Conservation (phyloP, 345 rosid genomes). For the Clarkia xantiana region DNA sequence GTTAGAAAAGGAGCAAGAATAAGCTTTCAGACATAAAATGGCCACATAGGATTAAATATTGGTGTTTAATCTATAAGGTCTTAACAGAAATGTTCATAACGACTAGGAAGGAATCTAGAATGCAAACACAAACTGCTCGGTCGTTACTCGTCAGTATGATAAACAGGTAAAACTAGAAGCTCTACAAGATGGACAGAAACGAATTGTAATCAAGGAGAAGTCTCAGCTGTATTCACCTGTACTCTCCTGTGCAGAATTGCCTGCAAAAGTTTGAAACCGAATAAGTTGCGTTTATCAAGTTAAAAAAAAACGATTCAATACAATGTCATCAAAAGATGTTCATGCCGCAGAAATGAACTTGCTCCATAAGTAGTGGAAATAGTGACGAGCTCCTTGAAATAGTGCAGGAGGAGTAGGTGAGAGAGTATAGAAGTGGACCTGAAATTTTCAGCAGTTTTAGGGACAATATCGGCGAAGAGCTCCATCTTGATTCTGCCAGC, state of each 20-base stretch:
- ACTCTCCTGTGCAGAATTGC: conserved; percentile 96
- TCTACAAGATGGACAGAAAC: background rate
- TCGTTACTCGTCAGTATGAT: background rate
- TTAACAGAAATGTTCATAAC: background rate
- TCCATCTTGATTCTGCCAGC: conserved; percentile 98
- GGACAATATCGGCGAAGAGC: conserved; percentile 85
- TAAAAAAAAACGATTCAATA: no score
- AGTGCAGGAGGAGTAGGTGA: background rate
- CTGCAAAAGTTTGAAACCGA: conserved; percentile 21
- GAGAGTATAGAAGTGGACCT: conserved; percentile 23
- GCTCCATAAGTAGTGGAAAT: no score
- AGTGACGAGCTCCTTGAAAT: no score
- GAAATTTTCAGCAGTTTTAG: conserved; percentile 92
- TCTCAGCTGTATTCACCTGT: conserved; percentile 27
- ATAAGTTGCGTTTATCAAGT: background rate
- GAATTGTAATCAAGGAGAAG: background rate
- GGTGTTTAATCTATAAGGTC: background rate
- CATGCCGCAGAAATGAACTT: no score
- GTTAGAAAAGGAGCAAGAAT: background rate
- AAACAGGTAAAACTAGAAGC: no score
- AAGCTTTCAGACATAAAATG: no score
- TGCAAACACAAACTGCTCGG: background rate
- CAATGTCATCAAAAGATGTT: no score
- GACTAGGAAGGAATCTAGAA: no score
- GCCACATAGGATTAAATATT: background rate